phyloP scores from a whole-genome alignment of 768 basidiomycete species.

The Lentinula raphanica region DNA sequence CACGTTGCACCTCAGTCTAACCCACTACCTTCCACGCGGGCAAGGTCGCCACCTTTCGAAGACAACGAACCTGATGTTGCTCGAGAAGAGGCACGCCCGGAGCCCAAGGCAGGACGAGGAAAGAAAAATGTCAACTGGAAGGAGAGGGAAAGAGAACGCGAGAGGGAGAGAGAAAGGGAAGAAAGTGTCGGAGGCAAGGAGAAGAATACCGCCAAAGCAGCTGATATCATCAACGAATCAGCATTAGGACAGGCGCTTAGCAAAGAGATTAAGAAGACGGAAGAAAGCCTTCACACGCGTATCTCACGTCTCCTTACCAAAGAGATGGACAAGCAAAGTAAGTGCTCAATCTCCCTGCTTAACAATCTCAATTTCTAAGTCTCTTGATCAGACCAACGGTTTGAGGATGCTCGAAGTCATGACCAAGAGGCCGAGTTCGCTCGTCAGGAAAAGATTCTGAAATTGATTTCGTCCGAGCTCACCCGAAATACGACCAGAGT shows the following conservation, averaged over 20 bases:
- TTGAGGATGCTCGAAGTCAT: constrained; percentile 74
- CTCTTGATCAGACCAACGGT: constrained; percentile 59
- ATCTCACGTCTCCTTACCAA: constrained; percentile 77
- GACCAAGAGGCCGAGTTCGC: constrained; percentile 79
- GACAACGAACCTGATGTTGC: constrained; percentile 63
- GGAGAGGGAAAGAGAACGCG: no score
- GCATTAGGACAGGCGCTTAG: constrained; percentile 54
- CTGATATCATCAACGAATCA: constrained; percentile 46
- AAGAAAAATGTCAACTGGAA: constrained; percentile 59
- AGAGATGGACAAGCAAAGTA: constrained; percentile 89
- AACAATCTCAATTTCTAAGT: no score
- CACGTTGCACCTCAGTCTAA: constrained; percentile 7
- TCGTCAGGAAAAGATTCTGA: constrained; percentile 85
- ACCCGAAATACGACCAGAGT: constrained; percentile 85
- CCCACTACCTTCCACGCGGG: constrained; percentile 33
- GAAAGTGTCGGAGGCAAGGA: constrained; percentile 8
- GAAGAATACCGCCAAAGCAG: constrained; percentile 18
- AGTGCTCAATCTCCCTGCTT: no score
- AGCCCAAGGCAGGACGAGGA: constrained; percentile 42
- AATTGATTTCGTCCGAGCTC: constrained; percentile 80
- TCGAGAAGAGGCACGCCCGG: constrained; percentile 54
- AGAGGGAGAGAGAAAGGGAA: constrained; percentile 24
- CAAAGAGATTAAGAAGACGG: constrained; percentile 78
- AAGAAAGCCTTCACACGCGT: constrained; percentile 70
- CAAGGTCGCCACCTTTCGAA: constrained; percentile 70